Percentiles rank a stretch among this genome's conserved stretches.
phyloP scores from a whole-genome alignment of 305 asterid genomes.

The Plantago lanceolata region DNA sequence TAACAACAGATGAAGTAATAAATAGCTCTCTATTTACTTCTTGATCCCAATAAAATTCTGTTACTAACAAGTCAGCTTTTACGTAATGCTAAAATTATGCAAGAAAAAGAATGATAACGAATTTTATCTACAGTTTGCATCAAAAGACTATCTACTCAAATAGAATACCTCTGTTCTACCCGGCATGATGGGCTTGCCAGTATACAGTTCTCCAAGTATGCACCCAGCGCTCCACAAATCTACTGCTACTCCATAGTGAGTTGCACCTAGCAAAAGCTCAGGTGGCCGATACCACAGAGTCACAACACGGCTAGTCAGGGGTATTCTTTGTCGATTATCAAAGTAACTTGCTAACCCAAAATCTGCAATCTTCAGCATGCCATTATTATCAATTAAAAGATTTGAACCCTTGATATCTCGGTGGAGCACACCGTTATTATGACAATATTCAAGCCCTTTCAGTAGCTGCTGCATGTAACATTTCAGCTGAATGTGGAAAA shows the following conservation, averaged over 20 bases:
- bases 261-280: conserved; percentile 13
- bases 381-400: conserved; percentile 9
- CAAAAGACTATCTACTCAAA: not conserved
- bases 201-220: conserved; percentile 12
- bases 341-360: conserved; percentile 14
- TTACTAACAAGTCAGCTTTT: not conserved
- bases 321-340: not conserved
- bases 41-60: not conserved
- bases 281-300: conserved; percentile 15
- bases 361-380: conserved; percentile 12
- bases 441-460: conserved; percentile 11
- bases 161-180: conserved; percentile 6
- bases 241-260: conserved; percentile 10
- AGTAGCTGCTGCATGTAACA: conserved; percentile 16
- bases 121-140: too few relatives aligned
- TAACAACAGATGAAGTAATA: not conserved
- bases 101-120: too few relatives aligned
- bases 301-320: conserved; percentile 12
- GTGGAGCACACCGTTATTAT: conserved; percentile 4
- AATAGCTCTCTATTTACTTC: not conserved
- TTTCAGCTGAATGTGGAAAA: conserved; percentile 2
- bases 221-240: conserved; percentile 20
- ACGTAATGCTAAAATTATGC: too few relatives aligned
- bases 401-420: conserved; percentile 16
- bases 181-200: conserved; percentile 14